These are phyloP conservation scores for Trametes polyzona DNA, from an alignment of 1,284 basidiomycete species.

Conservation along the genomic window DNA sequence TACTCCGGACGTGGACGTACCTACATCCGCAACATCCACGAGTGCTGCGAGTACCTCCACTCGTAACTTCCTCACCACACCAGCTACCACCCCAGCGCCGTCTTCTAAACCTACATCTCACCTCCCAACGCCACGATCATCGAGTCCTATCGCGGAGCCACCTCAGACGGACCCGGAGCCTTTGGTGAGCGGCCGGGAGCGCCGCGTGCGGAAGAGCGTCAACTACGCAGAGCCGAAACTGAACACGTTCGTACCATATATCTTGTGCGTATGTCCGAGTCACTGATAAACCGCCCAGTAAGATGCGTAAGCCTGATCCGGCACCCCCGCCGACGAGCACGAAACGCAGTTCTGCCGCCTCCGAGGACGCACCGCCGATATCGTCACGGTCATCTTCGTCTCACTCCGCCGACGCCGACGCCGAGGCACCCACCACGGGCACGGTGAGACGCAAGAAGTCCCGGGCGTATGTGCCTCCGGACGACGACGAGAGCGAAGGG, in stretches of 20 bases:
- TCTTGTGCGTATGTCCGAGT: too few relatives aligned
- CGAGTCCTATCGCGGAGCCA: slow-evolving; percentile 50
- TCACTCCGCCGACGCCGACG: slow-evolving; percentile 14
- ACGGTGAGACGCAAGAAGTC: slow-evolving; percentile 55
- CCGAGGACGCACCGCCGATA: slow-evolving; percentile 19
- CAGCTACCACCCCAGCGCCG: slow-evolving; percentile 45
- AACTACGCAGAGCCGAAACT: slow-evolving; percentile 91
- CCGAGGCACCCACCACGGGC: slow-evolving; percentile 28
- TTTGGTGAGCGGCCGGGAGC: slow-evolving; percentile 55
- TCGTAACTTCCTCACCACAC: slow-evolving; percentile 46
- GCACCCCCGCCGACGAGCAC: slow-evolving; percentile 38
- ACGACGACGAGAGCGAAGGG: slow-evolving; percentile 63
- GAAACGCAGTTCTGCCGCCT: slow-evolving; percentile 36
- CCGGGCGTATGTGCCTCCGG: slow-evolving; percentile 47
- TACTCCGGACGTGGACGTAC: slow-evolving; percentile 43
- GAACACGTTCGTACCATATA: slow-evolving; percentile 74
- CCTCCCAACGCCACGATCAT: slow-evolving; percentile 48
- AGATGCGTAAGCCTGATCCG: slow-evolving; percentile 88
- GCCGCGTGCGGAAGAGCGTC: slow-evolving; percentile 77
- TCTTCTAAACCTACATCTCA: slow-evolving; percentile 34
- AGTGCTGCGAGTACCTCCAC: slow-evolving; percentile 39
- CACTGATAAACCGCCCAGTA: slow-evolving; percentile 48
- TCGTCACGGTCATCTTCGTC: slow-evolving; percentile 28
- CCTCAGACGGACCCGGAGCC: slow-evolving; percentile 43
- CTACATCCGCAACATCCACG: slow-evolving; percentile 35